These are phyloP conservation scores for Venturiaceae sp. DNA, from an alignment of 2,329 filamentous ascomycete species.

Conservation along the genomic window DNA sequence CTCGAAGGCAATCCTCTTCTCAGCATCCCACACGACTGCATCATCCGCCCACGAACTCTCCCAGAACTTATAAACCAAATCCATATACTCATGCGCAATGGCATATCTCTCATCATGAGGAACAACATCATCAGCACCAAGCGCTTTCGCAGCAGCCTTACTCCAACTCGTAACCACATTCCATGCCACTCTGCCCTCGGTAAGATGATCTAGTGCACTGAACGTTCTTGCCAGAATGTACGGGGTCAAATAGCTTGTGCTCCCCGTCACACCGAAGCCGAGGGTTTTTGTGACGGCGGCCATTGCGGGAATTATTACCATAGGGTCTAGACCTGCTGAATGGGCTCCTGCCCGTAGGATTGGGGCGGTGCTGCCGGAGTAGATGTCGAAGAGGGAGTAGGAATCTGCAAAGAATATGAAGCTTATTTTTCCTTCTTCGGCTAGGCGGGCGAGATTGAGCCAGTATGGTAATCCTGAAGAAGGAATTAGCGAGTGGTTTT, in stretches of 20 bases:
- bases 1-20: background rate
- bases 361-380: conserved; percentile 5
- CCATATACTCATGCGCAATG: conserved; percentile 5
- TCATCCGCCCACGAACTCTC: conserved; percentile 4
- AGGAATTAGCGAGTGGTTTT: background rate
- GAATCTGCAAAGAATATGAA: conserved; percentile 10
- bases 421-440: conserved; percentile 8
- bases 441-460: conserved; percentile 9
- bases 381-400: conserved; percentile 6
- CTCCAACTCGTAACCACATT: conserved; percentile 1
- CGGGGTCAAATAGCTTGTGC: conserved; percentile 6
- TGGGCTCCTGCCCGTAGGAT: conserved; percentile 5
- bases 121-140: conserved; percentile 5
- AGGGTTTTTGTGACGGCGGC: conserved; percentile 8
- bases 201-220: background rate
- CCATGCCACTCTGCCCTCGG: conserved; percentile 3
- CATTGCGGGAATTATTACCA: conserved; percentile 9
- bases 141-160: background rate
- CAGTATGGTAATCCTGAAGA: conserved; percentile 2
- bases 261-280: conserved; percentile 7
- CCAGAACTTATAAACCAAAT: conserved; percentile 3
- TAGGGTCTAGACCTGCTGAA: conserved; percentile 4
- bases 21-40: background rate
- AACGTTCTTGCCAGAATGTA: background rate
- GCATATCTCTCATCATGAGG: conserved; percentile 5